phyloP scores from a whole-genome alignment of 306 rosid genomes.

The Acacia crassicarpa region DNA sequence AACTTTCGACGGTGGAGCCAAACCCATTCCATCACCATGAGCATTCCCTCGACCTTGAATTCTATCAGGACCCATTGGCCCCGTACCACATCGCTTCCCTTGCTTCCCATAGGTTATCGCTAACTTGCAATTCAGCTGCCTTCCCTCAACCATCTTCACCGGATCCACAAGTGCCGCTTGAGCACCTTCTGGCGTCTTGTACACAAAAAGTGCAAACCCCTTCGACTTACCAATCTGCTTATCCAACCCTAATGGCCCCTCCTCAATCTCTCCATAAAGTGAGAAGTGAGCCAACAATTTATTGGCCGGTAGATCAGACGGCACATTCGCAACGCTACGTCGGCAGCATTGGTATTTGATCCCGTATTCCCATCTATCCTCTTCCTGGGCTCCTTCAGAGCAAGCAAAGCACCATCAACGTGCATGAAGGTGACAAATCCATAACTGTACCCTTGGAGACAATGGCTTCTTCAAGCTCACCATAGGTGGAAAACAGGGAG shows the following conservation, averaged over 20 bases:
- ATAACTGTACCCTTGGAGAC: constrained; percentile 83
- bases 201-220: constrained; percentile 88
- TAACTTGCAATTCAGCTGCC: constrained; percentile 75
- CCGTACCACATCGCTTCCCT: constrained; percentile 57
- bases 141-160: constrained; percentile 79
- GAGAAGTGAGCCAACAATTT: constrained; percentile 76
- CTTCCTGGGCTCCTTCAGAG: constrained; percentile 94
- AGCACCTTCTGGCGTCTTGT: constrained; percentile 83
- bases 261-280: constrained; percentile 83
- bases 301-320: constrained; percentile 79
- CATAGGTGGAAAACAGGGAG: constrained; percentile 73
- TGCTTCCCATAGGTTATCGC: constrained; percentile 84
- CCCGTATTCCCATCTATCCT: constrained; percentile 79
- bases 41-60: constrained; percentile 52
- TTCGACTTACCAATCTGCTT: constrained; percentile 88
- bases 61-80: constrained; percentile 39
- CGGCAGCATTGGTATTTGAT: constrained; percentile 35
- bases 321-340: constrained; percentile 84
- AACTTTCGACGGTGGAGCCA: background rate
- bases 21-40: constrained; percentile 49
- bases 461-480: constrained; percentile 90
- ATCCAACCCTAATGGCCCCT: constrained; percentile 95
- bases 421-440: constrained; percentile 89
- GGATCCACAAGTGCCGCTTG: constrained; percentile 83
- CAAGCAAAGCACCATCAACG: constrained; percentile 84